A percentile compares a stretch with the other conserved stretches of the same genome.
Evolutionary conservation across 768 basidiomycete genomes (phyloP).

Genomic region (Lentinula lateritia): DNA sequence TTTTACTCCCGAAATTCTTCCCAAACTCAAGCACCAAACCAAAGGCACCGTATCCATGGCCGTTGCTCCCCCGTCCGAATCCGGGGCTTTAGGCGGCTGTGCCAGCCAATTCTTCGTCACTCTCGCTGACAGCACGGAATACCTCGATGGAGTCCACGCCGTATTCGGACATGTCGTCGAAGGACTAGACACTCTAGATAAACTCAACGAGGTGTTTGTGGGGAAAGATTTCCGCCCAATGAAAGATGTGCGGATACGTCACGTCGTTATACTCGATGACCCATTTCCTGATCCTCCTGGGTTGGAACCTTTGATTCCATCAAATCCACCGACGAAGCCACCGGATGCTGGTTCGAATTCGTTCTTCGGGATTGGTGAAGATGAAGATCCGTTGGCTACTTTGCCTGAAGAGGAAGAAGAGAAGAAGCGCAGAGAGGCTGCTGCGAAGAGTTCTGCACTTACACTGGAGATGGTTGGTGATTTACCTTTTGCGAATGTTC

Average conservation of each 20-base stretch:
- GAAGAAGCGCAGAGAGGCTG: constrained; percentile 72
- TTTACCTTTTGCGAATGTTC: constrained; percentile 94
- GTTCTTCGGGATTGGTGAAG: constrained; percentile 64
- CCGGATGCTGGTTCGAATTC: constrained; percentile 74
- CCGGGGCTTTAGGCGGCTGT: constrained; percentile 60
- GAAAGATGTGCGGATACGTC: constrained; percentile 91
- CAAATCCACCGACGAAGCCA: constrained; percentile 71
- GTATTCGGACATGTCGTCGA: constrained; percentile 97
- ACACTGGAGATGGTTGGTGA: constrained; percentile 99
- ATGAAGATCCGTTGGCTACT: constrained; percentile 78
- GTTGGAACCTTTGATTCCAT: constrained; percentile 51
- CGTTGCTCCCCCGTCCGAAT: constrained; percentile 75
- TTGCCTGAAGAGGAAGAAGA: constrained; percentile 87
- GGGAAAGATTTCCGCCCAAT: constrained; percentile 88
- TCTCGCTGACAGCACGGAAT: constrained; percentile 84
- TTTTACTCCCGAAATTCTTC: constrained; percentile 78
- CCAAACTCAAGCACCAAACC: constrained; percentile 75
- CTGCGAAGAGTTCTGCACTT: constrained; percentile 87
- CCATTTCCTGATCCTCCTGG: constrained; percentile 88
- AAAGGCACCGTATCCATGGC: constrained; percentile 98
- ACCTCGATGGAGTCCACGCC: constrained; percentile 88
- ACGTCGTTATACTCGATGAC: constrained; percentile 95
- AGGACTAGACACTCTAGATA: constrained; percentile 86
- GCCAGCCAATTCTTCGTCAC: constrained; percentile 98
- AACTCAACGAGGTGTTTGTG: constrained; percentile 86